These are phyloP conservation scores for Penicillium alfredii DNA, from an alignment of 495 filamentous ascomycete genomes.

Conservation along the genomic window DNA sequence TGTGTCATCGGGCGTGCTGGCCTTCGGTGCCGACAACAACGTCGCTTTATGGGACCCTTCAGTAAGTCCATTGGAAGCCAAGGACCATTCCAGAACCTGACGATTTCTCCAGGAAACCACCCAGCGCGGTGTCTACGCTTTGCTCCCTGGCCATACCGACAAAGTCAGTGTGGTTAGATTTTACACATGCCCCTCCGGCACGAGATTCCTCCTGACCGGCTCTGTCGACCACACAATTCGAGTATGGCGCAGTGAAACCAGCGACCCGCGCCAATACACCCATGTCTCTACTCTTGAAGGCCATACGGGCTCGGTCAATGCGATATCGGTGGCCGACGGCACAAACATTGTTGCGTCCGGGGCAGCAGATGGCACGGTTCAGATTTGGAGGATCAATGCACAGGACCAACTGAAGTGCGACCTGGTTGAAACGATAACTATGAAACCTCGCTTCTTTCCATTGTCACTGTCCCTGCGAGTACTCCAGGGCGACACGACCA, in stretches of 20 bases:
- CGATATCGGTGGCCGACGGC: conserved; percentile 54
- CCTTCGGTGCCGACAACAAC: conserved; percentile 84
- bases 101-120: conserved; percentile 37
- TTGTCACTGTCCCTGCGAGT: conserved; percentile 61
- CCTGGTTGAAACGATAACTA: conserved; percentile 63
- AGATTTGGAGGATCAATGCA: conserved; percentile 61
- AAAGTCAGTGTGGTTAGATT: conserved; percentile 82
- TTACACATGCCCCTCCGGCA: conserved; percentile 45
- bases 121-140: conserved; percentile 52
- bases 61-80: conserved; percentile 46
- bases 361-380: conserved; percentile 75
- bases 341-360: conserved; percentile 62
- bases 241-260: conserved; percentile 52
- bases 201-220: conserved; percentile 64
- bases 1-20: conserved; percentile 60
- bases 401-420: conserved; percentile 31
- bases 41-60: conserved; percentile 82
- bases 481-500: conserved; percentile 45
- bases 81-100: conserved; percentile 8
- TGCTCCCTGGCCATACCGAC: conserved; percentile 77
- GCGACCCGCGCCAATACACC: conserved; percentile 25
- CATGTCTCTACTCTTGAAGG: conserved; percentile 48
- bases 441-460: conserved; percentile 74
- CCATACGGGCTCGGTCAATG: conserved; percentile 73
- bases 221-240: conserved; percentile 74